Conservation (phyloP, 2,329 filamentous ascomycete species). For the Akanthomyces lecanii region DNA sequence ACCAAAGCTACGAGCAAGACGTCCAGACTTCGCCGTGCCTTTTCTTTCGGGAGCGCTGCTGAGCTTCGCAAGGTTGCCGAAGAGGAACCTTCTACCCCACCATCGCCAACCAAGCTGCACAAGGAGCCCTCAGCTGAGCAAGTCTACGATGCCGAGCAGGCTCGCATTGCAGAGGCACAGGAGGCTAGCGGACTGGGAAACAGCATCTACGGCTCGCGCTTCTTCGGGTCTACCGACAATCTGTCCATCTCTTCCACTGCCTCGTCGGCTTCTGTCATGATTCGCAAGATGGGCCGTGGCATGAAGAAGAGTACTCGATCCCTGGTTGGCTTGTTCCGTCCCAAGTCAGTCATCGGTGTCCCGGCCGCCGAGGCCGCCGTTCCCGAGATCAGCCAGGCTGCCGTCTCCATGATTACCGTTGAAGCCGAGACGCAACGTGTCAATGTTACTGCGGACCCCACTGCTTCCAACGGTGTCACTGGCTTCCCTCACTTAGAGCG, state of each 20-base stretch:
- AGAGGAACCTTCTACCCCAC: constrained; percentile 41
- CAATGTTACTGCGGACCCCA: constrained; percentile 54
- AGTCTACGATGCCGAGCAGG: constrained; percentile 80
- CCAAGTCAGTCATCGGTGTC: constrained; percentile 83
- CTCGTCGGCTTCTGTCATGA: constrained; percentile 87
- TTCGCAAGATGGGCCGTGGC: constrained; percentile 98
- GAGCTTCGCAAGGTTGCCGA: constrained; percentile 76
- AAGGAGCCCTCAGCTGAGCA: constrained; percentile 61
- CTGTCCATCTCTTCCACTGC: constrained; percentile 86
- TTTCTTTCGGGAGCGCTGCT: constrained; percentile 93
- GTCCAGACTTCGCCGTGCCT: constrained; percentile 79
- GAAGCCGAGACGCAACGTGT: constrained; percentile 43
- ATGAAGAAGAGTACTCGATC: constrained; percentile 92
- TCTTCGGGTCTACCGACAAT: constrained; percentile 93
- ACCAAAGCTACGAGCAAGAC: constrained; percentile 77
- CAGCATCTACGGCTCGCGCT: constrained; percentile 84
- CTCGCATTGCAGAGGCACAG: constrained; percentile 84
- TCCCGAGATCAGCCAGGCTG: constrained; percentile 67
- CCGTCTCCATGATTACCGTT: constrained; percentile 88
- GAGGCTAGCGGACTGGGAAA: constrained; percentile 88
- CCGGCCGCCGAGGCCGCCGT: constrained; percentile 64
- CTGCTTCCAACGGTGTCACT: constrained; percentile 64
- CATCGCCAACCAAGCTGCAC: constrained; percentile 52
- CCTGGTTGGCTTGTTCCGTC: constrained; percentile 88
- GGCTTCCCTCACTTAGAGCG: constrained; percentile 81